These are phyloP conservation scores for Umbilicus rupestris DNA, from an alignment of 164 flowering plant species.

Conservation along the genomic window DNA sequence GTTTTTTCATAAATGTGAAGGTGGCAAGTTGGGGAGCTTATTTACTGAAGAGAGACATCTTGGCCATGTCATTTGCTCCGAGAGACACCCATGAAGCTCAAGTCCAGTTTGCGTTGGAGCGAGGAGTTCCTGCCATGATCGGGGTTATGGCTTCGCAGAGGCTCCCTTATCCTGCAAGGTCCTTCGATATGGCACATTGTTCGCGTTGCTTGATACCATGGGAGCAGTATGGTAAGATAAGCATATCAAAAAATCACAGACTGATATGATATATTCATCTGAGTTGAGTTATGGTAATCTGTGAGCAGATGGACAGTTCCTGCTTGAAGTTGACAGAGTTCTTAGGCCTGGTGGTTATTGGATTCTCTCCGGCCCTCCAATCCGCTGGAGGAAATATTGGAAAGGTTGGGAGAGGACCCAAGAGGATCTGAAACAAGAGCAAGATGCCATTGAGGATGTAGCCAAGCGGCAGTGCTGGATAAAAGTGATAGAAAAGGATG, in stretches of 20 bases:
- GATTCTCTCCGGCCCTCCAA: conserved; percentile 95
- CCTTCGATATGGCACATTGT: conserved; percentile 94
- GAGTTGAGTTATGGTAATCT: conserved; percentile 12
- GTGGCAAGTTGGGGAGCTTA: conserved; percentile 98
- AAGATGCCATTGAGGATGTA: conserved; percentile 75
- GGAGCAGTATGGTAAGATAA: conserved; percentile 46
- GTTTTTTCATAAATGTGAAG: conserved; percentile 19
- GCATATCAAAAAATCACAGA: too few relatives aligned
- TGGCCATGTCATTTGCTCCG: conserved; percentile 94
- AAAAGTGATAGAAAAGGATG: conserved; percentile 67
- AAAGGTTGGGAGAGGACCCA: conserved; percentile 92
- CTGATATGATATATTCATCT: too few relatives aligned
- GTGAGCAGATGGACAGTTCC: conserved; percentile 63
- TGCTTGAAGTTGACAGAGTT: conserved; percentile 83
- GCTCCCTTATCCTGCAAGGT: conserved; percentile 85
- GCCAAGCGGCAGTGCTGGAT: conserved; percentile 78
- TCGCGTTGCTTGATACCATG: conserved; percentile 96
- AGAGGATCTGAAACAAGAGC: conserved; percentile 83
- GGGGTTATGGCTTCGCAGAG: conserved; percentile 70
- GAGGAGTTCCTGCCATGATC: conserved; percentile 96
- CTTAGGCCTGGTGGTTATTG: conserved; percentile 93
- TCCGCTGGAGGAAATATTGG: conserved; percentile 78
- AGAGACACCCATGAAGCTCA: conserved; percentile 98
- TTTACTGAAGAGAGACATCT: conserved; percentile 62
- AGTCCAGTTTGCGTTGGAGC: conserved; percentile 85